These are phyloP conservation scores for Wickerhamomyces queroliae DNA, from an alignment of 805 yeast species.

Conservation along the genomic window DNA sequence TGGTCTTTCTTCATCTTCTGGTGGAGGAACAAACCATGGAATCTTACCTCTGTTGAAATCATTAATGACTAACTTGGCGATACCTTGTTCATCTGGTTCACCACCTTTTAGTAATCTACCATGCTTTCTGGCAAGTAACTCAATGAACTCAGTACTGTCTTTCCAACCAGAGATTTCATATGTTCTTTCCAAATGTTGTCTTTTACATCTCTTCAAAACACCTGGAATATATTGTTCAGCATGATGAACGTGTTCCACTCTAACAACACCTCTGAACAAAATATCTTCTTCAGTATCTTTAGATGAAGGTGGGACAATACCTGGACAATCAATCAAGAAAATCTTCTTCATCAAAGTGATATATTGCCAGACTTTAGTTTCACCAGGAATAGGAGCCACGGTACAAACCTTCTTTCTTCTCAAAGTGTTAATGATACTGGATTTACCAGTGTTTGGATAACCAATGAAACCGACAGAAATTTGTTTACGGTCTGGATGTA, in stretches of 20 bases:
- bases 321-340: conserved; percentile 96
- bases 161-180: conserved; percentile 93
- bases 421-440: conserved; percentile 89
- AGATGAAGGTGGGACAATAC: conserved; percentile 93
- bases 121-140: conserved; percentile 84
- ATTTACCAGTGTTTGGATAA: conserved; percentile 97
- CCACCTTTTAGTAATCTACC: conserved; percentile 96
- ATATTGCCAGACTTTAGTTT: conserved; percentile 98
- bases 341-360: conserved; percentile 95
- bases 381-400: conserved; percentile 99
- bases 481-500: conserved; percentile 91
- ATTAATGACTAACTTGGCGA: conserved; percentile 82
- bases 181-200: conserved; percentile 89
- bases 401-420: conserved; percentile 93
- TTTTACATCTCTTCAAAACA: conserved; percentile 76
- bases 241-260: conserved; percentile 94
- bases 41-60: conserved; percentile 97
- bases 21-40: conserved; percentile 97
- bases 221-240: conserved; percentile 96
- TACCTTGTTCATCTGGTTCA: conserved; percentile 94
- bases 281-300: conserved; percentile 91
- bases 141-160: conserved; percentile 73
- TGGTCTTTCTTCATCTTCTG: conserved; percentile 52
- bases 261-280: conserved; percentile 92
- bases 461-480: conserved; percentile 97